Evolutionary conservation across 2,329 filamentous ascomycete genomes (phyloP).

Genomic region (Clonostachys chloroleuca): DNA sequence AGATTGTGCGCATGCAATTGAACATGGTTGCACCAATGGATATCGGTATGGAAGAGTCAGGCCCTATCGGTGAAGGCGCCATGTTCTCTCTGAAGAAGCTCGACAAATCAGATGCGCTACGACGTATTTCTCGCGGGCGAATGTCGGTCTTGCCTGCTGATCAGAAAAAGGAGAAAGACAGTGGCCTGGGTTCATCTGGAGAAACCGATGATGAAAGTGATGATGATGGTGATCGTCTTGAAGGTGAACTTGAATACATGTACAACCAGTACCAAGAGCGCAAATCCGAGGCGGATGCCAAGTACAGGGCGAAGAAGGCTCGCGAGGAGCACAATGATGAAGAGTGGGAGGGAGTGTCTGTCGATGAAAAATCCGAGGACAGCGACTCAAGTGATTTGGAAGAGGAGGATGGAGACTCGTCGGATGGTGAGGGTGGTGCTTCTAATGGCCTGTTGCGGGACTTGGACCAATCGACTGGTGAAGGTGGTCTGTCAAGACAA

Average conservation of each 20-base stretch:
- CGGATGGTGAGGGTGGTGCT: conserved; percentile 23
- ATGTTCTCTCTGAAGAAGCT: conserved; percentile 85
- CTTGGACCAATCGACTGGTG: conserved; percentile 35
- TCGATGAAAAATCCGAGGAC: conserved; percentile 48
- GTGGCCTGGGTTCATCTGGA: conserved; percentile 47
- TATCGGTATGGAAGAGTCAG: conserved; percentile 85
- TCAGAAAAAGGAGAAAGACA: conserved; percentile 50
- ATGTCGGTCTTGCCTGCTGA: conserved; percentile 60
- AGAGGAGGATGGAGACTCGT: conserved; percentile 42
- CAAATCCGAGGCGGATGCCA: conserved; percentile 76
- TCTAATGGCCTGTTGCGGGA: conserved; percentile 25
- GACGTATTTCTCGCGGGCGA: conserved; percentile 61
- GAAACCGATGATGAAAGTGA: conserved; percentile 63
- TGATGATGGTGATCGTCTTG: conserved; percentile 76
- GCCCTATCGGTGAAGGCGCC: conserved; percentile 71
- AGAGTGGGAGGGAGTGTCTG: conserved; percentile 89
- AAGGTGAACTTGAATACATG: conserved; percentile 80
- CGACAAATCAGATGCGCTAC: conserved; percentile 64
- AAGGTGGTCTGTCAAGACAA: conserved; percentile 66
- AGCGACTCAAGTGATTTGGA: conserved; percentile 60
- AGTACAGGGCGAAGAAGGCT: conserved; percentile 85
- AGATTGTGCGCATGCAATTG: conserved; percentile 94
- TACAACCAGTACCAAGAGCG: conserved; percentile 83
- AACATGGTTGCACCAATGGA: conserved; percentile 96
- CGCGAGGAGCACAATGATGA: conserved; percentile 77